phyloP scores from a whole-genome alignment of 192 early-diverging fungal species.

The Mortierella hygrophila region DNA sequence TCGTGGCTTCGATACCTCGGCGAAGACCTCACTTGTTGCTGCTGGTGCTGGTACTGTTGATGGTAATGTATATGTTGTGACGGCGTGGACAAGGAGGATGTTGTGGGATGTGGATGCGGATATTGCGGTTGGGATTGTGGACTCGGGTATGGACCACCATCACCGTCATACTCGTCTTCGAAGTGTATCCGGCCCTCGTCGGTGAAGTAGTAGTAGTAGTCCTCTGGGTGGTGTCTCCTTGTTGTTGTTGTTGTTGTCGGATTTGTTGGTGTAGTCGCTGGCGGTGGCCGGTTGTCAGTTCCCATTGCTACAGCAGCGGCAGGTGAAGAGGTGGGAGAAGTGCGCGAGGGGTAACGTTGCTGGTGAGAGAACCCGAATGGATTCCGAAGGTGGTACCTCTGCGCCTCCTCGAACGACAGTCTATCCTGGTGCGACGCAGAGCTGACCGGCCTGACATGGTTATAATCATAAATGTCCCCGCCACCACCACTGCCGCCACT shows the following conservation, averaged over 20 bases:
- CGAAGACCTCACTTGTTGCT: background rate
- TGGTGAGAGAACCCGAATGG: slow-evolving; percentile 6
- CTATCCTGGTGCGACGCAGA: slow-evolving; percentile 1
- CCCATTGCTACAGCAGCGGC: background rate
- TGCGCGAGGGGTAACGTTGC: background rate
- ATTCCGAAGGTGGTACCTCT: slow-evolving; percentile 1
- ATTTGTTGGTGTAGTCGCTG: background rate
- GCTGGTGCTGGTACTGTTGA: background rate
- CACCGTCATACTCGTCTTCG: background rate
- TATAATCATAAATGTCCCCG: background rate
- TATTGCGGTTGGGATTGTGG: background rate
- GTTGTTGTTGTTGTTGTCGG: background rate
- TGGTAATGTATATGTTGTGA: background rate
- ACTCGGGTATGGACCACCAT: background rate
- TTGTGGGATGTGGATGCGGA: background rate
- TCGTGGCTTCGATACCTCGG: background rate
- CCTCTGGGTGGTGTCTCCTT: background rate
- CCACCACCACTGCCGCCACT: background rate
- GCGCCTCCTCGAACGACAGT: slow-evolving; percentile 3
- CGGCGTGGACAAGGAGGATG: background rate
- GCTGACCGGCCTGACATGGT: background rate
- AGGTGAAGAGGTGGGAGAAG: background rate
- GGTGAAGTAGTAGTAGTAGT: background rate
- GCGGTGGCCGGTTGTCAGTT: background rate
- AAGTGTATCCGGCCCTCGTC: background rate